These are phyloP conservation scores for Diddensiella santjacobensis DNA, from an alignment of 805 yeast genomes.

Conservation along the genomic window DNA sequence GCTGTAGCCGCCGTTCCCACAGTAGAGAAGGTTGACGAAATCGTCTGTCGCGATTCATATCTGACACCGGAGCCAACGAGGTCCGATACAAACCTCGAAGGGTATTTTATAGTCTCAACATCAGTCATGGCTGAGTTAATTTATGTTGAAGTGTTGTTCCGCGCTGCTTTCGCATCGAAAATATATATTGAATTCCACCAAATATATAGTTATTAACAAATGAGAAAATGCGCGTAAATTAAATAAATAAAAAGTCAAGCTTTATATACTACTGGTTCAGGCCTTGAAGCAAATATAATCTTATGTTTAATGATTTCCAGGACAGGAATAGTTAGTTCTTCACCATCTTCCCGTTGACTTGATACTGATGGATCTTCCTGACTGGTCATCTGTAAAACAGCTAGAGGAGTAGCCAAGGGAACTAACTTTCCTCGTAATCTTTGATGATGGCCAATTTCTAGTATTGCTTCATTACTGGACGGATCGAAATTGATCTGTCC, in stretches of 20 bases:
- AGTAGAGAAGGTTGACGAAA: background rate
- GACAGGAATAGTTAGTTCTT: conserved; percentile 17
- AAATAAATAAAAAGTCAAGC: no score
- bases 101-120: background rate
- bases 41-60: background rate
- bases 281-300: conserved; percentile 21
- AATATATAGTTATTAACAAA: no score
- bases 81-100: background rate
- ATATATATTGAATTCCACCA: no score
- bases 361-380: conserved; percentile 5
- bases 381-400: conserved; percentile 18
- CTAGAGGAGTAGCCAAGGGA: conserved; percentile 22
- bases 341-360: conserved; percentile 3
- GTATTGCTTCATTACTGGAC: conserved; percentile 11
- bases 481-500: conserved; percentile 18
- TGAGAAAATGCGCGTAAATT: no score
- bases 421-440: conserved; percentile 22
- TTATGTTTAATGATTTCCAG: conserved; percentile 23
- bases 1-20: background rate
- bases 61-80: background rate
- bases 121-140: background rate
- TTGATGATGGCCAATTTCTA: conserved; percentile 25
- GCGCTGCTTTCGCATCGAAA: no score
- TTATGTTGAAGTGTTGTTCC: background rate
- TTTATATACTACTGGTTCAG: conserved; percentile 23